A percentile compares a stretch with the other conserved stretches of the same genome.
These are phyloP conservation scores for Suhomyces faveliae DNA, from an alignment of 805 yeast species.

Conservation along the genomic window DNA sequence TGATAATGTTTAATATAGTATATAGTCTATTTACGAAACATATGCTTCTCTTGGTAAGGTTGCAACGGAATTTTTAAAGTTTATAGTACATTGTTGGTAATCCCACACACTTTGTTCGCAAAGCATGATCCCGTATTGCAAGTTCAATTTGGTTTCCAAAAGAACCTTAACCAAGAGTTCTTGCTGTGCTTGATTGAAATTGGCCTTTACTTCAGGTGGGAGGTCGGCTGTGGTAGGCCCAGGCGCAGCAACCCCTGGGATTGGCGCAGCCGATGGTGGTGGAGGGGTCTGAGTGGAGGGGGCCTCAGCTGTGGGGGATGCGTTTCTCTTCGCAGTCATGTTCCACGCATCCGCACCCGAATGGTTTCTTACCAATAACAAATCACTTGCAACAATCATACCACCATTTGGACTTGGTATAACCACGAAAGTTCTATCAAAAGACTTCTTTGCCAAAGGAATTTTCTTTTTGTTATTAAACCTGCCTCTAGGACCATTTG, in stretches of 20 bases:
- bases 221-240: slow-evolving; percentile 37
- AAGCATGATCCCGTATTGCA: slow-evolving; percentile 79
- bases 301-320: slow-evolving; percentile 6
- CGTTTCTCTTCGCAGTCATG: slow-evolving; percentile 13
- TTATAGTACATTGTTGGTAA: slow-evolving; percentile 61
- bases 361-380: slow-evolving; percentile 64
- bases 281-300: slow-evolving; percentile 15
- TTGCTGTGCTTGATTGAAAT: slow-evolving; percentile 55
- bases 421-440: slow-evolving; percentile 83
- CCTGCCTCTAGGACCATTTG: slow-evolving; percentile 14
- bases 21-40: slow-evolving; percentile 1
- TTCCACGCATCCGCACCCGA: slow-evolving; percentile 60
- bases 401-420: slow-evolving; percentile 66
- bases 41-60: slow-evolving; percentile 46
- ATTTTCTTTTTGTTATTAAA: slow-evolving; percentile 25
- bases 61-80: slow-evolving; percentile 67
- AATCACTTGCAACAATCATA: slow-evolving; percentile 84
- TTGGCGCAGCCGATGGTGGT: slow-evolving; percentile 13
- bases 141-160: slow-evolving; percentile 68
- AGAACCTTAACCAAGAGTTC: slow-evolving; percentile 64
- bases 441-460: slow-evolving; percentile 61
- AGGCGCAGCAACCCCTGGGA: slow-evolving; percentile 15
- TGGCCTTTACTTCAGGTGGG: slow-evolving; percentile 55
- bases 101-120: slow-evolving; percentile 89
- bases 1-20: neutral